Conservation (phyloP, 2,329 filamentous ascomycete species). For the Simplicillium aogashimaense region DNA sequence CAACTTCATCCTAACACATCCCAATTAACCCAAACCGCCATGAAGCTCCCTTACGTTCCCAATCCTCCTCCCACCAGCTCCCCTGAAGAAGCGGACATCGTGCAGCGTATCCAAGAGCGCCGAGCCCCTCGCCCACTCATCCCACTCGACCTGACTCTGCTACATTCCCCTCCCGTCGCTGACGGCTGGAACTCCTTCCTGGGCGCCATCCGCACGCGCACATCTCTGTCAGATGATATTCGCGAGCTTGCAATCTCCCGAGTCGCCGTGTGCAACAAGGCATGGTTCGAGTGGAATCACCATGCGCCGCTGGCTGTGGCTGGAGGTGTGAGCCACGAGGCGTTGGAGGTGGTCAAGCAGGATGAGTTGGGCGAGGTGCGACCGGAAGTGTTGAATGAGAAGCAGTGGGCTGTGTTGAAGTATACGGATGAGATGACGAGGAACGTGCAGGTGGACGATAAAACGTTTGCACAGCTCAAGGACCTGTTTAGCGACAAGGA, state of each 20-base stretch:
- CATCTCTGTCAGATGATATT: slow-evolving; percentile 40
- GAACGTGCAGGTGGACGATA: slow-evolving; percentile 58
- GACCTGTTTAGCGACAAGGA: slow-evolving; percentile 56
- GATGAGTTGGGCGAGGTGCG: slow-evolving; percentile 16
- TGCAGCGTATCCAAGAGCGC: slow-evolving; percentile 53
- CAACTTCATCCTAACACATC: not conserved
- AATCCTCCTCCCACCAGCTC: slow-evolving; percentile 36
- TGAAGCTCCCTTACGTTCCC: slow-evolving; percentile 59
- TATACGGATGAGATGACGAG: slow-evolving; percentile 82
- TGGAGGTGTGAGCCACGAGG: slow-evolving; percentile 45
- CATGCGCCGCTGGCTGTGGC: slow-evolving; percentile 59
- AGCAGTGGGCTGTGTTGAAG: slow-evolving; percentile 57
- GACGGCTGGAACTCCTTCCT: slow-evolving; percentile 68
- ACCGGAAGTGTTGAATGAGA: slow-evolving; percentile 36
- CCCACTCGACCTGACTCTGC: slow-evolving; percentile 63
- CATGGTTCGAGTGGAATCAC: slow-evolving; percentile 78
- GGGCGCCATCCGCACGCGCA: slow-evolving; percentile 49
- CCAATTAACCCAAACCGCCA: slow-evolving; percentile 16
- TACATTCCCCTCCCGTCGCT: slow-evolving; percentile 65
- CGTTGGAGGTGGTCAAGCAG: slow-evolving; percentile 33
- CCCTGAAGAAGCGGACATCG: slow-evolving; percentile 43
- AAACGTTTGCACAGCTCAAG: slow-evolving; percentile 55
- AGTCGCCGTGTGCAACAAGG: slow-evolving; percentile 69
- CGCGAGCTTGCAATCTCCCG: slow-evolving; percentile 74
- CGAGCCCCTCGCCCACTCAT: slow-evolving; percentile 62